Evolutionary conservation across 371 early-diverging fungal species (phyloP), one percentile per base, ranked within the genome.

Genomic region (Scutellospora calospora): DNA sequence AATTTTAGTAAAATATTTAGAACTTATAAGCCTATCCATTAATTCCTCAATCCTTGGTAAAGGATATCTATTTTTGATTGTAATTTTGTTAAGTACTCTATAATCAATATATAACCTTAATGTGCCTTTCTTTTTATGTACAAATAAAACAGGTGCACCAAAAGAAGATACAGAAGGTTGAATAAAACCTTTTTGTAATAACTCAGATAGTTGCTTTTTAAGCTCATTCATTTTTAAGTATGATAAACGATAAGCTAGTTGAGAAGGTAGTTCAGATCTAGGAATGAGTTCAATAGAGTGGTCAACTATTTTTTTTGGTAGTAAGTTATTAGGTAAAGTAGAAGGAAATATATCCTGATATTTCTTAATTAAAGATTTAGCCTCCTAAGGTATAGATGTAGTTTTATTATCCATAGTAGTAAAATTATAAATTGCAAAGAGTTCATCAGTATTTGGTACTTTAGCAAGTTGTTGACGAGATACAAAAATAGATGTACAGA

Each of bases 101-200:
- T 89, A 90, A 62, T 90, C 91, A n/a, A n/a, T n/a, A n/a, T n/a
- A n/a, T n/a, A n/a, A n/a, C n/a, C n/a, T n/a, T n/a, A n/a, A n/a
- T n/a, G 76, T 20, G 3, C 91, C 90, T 52, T 89, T 87, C 52
- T 90, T 90, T 81, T 92, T 90, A 5, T 82, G 80, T 0, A 89
- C 91, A 82, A 92, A 91, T 6, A 90, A 72, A 1, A 90, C 83
- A 9, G 92, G 92, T n/a, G n/a, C n/a, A n/a, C n/a, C n/a, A n/a
- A n/a, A n/a, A n/a, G n/a, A n/a, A n/a, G n/a, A n/a, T n/a, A n/a
- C n/a, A n/a, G n/a, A n/a, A n/a, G n/a, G n/a, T n/a, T n/a, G n/a
- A n/a, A n/a, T n/a, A n/a, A n/a, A n/a, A n/a, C n/a, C n/a, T n/a
- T n/a, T n/a, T n/a, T n/a, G n/a, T n/a, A n/a, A n/a, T n/a, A n/a